Conservation (phyloP, 2,329 filamentous ascomycete species). For the Purpureocillium takamizusanense region DNA sequence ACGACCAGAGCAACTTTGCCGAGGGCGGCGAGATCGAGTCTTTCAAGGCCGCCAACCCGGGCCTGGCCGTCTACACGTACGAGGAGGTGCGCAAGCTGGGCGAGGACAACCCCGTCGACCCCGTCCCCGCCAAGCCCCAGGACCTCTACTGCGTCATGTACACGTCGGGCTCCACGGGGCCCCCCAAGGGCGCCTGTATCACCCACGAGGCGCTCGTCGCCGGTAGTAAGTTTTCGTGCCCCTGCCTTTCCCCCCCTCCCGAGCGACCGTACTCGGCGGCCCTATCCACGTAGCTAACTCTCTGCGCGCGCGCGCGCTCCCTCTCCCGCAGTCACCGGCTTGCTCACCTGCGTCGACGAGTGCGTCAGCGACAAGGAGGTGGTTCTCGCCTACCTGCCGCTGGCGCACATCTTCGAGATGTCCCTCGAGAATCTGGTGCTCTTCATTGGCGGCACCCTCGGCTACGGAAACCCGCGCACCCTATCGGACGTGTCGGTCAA, state of each 20-base stretch:
- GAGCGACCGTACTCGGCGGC: not conserved
- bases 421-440: slow-evolving; percentile 87
- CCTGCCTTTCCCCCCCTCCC: not conserved
- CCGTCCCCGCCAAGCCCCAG: slow-evolving; percentile 61
- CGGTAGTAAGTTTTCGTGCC: slow-evolving; percentile 39
- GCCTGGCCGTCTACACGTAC: slow-evolving; percentile 43
- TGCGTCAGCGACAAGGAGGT: slow-evolving; percentile 70
- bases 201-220: slow-evolving; percentile 74
- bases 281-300: no score
- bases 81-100: slow-evolving; percentile 48
- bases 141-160: slow-evolving; percentile 81
- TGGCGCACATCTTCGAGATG: slow-evolving; percentile 94
- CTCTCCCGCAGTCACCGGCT: slow-evolving; percentile 55
- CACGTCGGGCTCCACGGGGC: slow-evolving; percentile 82
- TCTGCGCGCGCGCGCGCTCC: no score
- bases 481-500: slow-evolving; percentile 77
- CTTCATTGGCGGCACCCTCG: slow-evolving; percentile 84
- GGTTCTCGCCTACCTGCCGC: slow-evolving; percentile 82
- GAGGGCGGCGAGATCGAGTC: slow-evolving; percentile 40
- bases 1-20: slow-evolving; percentile 45
- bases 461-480: slow-evolving; percentile 86
- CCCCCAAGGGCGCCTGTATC: slow-evolving; percentile 81
- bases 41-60: slow-evolving; percentile 47
- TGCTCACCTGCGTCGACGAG: slow-evolving; percentile 67
- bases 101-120: slow-evolving; percentile 60